Evolutionary conservation across 345 rosid species (phyloP), one percentile per base, ranked within the genome.

Genomic region (Hibiscus mutabilis): DNA sequence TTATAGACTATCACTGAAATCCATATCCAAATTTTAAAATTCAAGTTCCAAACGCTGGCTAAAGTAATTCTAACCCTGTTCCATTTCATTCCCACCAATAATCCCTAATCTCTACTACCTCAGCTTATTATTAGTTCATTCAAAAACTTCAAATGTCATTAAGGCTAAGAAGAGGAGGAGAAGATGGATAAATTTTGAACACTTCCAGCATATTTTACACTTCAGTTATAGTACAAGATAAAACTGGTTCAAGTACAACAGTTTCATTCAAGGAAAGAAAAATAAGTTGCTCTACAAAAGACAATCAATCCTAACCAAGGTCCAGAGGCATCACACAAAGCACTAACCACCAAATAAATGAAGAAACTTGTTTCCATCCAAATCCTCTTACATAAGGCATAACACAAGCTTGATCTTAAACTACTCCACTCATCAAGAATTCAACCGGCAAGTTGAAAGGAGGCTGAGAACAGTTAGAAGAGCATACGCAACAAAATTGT

Each of bases 171-270:
- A 40, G 13, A 40, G 42, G 42, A 37, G 46, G 46, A 40, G 44
- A 40, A 40, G 46, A 40, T 10, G 46, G 46, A 40, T 40, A 52
- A 57, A 69, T 35, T 59, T 72, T 59, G 13, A 70, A 40, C 49
- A 71, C 71, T 42, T 61, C 76, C 40, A 63, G 73, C 70, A 75
- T 73, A 73, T 40, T 46, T 55, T 57, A 66, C 57, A 80, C n/a
- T 40, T 63, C 60, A 49, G 47, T 67, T 47, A 71, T 27, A 77
- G 75, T 68, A 74, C 56, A 77, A 78, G 78, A 22, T 42, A 71
- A 61, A 69, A 66, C 70, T 56, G 58, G 64, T 67, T 66, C 46
- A 58, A 67, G 62, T 25, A 67, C 18, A 73, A 57, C 58, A 74
- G 59, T 71, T 76, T 63, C 70, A 80, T 37, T 68, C 14, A 15